phyloP scores from a whole-genome alignment of 108 stramenopile genomes.

The Bacterosira constricta region DNA sequence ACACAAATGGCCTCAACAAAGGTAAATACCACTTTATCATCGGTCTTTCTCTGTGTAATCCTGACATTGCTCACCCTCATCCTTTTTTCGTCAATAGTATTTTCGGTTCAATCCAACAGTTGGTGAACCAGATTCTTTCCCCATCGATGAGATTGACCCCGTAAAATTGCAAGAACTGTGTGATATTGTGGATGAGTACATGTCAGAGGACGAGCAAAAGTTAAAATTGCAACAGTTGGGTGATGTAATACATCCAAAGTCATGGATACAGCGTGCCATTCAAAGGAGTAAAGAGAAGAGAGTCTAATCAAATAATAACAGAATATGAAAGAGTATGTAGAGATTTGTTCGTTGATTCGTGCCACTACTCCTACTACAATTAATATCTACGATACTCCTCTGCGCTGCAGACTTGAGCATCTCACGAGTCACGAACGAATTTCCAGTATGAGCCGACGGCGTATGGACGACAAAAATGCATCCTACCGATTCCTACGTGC shows the following conservation, averaged over 20 bases:
- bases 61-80: not conserved
- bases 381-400: too few species aligned
- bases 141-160: conserved; percentile 77
- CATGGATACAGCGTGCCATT: conserved; percentile 2
- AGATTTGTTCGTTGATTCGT: too few species aligned
- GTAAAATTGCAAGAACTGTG: conserved; percentile 58
- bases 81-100: conserved; percentile 42
- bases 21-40: too few species aligned
- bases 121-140: conserved; percentile 64
- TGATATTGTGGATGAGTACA: conserved; percentile 68
- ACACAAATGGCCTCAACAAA: conserved; percentile 59
- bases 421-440: too few species aligned
- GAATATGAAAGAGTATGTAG: too few species aligned
- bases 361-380: too few species aligned
- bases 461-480: too few species aligned
- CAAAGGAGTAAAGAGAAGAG: not conserved
- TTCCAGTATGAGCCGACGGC: too few species aligned
- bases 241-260: conserved; percentile 36
- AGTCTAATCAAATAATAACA: too few species aligned
- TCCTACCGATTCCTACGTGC: too few species aligned
- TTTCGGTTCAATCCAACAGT: conserved; percentile 81
- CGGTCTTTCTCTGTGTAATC: not conserved
- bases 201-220: conserved; percentile 73
- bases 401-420: too few species aligned
- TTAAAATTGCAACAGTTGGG: conserved; percentile 53